phyloP scores from a whole-genome alignment of 1,284 basidiomycete species.

The Golubevia sp. region DNA sequence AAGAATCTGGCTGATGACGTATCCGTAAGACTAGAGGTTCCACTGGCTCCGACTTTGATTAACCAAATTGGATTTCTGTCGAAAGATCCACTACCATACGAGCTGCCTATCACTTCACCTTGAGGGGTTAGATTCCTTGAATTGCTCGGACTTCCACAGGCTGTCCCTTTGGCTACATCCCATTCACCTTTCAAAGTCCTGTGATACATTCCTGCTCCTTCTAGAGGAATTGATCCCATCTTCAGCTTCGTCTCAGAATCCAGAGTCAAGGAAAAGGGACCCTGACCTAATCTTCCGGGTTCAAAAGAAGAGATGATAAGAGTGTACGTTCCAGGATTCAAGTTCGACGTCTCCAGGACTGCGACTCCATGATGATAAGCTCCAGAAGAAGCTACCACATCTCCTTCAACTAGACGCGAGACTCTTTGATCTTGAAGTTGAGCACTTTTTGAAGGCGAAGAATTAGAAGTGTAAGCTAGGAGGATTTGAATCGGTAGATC shows the following conservation, averaged over 20 bases:
- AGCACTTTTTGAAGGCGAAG: constrained; percentile 9
- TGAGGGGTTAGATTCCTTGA: too few relatives aligned
- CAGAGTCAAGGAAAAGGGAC: constrained; percentile 15
- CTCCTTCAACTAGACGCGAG: constrained; percentile 21
- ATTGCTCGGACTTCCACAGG: constrained; percentile 12
- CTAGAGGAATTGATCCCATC: constrained; percentile 20
- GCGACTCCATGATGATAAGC: constrained; percentile 41
- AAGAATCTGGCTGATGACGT: too few relatives aligned
- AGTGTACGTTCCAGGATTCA: constrained; percentile 27
- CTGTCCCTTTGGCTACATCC: constrained; percentile 7
- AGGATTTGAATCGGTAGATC: constrained; percentile 29
- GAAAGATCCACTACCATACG: too few relatives aligned
- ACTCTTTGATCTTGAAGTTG: constrained; percentile 13
- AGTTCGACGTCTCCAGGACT: constrained; percentile 11
- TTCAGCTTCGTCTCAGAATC: constrained; percentile 12
- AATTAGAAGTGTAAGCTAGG: constrained; percentile 10
- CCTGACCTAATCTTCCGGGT: constrained; percentile 11
- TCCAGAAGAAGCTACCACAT: constrained; percentile 31
- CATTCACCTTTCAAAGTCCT: constrained; percentile 17
- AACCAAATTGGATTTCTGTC: too few relatives aligned
- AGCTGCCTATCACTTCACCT: too few relatives aligned
- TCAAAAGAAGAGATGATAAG: constrained; percentile 33
- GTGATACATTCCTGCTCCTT: constrained; percentile 44
- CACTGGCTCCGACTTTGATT: too few relatives aligned
- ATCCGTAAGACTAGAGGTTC: too few relatives aligned